Conservation (phyloP, 371 early-diverging fungal species). For the Apophysomyces variabilis region DNA sequence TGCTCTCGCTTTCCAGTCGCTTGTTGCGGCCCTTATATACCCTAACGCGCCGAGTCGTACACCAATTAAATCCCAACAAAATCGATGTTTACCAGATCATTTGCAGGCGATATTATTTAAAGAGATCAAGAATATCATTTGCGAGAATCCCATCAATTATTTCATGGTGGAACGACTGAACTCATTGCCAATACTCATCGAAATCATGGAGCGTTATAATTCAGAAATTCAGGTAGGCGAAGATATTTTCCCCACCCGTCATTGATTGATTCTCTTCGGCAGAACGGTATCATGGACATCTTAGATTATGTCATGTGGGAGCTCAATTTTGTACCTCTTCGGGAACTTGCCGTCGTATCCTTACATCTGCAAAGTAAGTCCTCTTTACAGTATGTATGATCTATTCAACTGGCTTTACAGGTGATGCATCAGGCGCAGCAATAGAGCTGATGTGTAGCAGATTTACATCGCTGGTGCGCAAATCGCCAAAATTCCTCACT, state of each 20-base stretch:
- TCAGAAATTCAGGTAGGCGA: conserved; percentile 49
- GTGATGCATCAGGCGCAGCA: conserved; percentile 57
- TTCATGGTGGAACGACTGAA: conserved; percentile 57
- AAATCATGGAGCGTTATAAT: conserved; percentile 57
- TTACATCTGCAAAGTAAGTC: conserved; percentile 66
- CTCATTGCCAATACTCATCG: conserved; percentile 58
- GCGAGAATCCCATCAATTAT: conserved; percentile 57
- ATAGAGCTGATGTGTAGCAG: conserved; percentile 58
- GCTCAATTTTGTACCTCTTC: conserved; percentile 72
- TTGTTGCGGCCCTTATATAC: conserved; percentile 50
- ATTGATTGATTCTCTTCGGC: neutral
- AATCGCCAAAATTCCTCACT: conserved; percentile 54
- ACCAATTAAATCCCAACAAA: conserved; percentile 16
- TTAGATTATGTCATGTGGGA: conserved; percentile 62
- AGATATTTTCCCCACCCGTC: neutral
- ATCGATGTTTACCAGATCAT: conserved; percentile 28
- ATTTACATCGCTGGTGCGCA: conserved; percentile 46
- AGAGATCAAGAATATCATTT: conserved; percentile 44
- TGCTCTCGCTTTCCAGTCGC: conserved; percentile 48
- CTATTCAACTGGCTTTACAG: conserved; percentile 19
- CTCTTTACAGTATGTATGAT: neutral
- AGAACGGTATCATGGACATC: conserved; percentile 60
- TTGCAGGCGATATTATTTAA: conserved; percentile 41
- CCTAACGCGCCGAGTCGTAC: conserved; percentile 30
- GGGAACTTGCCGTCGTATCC: conserved; percentile 64